Base-by-base conservation (phyloP, 2,329 filamentous ascomycete genomes). In the Phoma sp. region DNA sequence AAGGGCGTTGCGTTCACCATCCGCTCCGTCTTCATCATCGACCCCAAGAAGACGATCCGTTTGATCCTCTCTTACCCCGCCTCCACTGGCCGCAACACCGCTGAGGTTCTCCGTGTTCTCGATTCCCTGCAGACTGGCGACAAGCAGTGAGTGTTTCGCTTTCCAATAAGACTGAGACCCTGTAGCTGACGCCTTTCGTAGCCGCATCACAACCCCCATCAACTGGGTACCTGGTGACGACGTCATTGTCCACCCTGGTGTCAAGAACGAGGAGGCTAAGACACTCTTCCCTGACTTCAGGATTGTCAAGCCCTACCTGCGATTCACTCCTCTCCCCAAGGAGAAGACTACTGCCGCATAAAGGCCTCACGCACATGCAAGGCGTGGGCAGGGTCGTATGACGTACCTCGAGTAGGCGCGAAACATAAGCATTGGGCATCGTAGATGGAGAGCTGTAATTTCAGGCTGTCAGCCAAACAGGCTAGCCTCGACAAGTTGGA, bases 21-120 rank as follows among this genome's bases (percentile, higher is more conserved):
- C 75, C 84, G 85, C 72, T 85, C 82, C 51, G 84, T 87, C 70
- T 87, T 87, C 77, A 77, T 86, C 74, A 85, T 87, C 74, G 84
- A 87, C 77, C 85, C 84, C 53, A 84, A 83, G 77, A 86, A 86
- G 81, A 85, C 80, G 58, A 86, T 87, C 70, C 83, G 84, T 63
- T 79, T 83, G 51, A 87, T 86, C 68, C 77, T 87, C 57, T 82
- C 82, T 59, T 87, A 87, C 79, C 84, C 84, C 24, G 85, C 85
- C 44, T 85, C 82, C 50, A 86, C 84, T 35, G 84, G 85, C 56
- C 79, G 80, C 67, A 82, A 82, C 77, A 80, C 79, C 35, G 79
- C 80, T 41, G 80, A 82, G 72, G 80, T 82, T 12, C 76, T 82
- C 24, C 79, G 80, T 58, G 78, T 82, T 32, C 75, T 82, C 57